Conservation (phyloP, 1,139 yeast species). For the Zygosaccharomyces sapae region DNA sequence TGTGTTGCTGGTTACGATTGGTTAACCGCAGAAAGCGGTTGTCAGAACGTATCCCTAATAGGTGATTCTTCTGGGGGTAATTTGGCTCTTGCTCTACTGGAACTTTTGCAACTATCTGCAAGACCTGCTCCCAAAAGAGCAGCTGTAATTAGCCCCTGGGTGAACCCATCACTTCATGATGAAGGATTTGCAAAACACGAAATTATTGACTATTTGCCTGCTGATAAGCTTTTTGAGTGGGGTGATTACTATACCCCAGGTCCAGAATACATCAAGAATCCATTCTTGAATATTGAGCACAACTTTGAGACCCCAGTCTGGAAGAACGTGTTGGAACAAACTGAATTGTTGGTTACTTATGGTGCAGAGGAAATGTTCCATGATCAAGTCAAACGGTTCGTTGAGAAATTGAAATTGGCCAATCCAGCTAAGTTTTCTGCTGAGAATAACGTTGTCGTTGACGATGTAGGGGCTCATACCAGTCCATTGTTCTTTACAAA, state of each 20-base stretch:
- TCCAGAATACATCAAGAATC: slow-evolving; percentile 10
- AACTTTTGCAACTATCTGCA: slow-evolving; percentile 11
- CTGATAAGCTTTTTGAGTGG: background rate
- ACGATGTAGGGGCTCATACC: slow-evolving; percentile 22
- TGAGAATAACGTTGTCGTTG: slow-evolving; percentile 11
- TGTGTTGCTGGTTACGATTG: slow-evolving; percentile 16
- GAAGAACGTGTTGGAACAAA: slow-evolving; percentile 16
- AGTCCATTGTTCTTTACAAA: slow-evolving; percentile 16
- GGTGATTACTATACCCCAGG: slow-evolving; percentile 2
- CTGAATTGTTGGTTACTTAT: slow-evolving; percentile 19
- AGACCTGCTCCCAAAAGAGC: slow-evolving; percentile 21
- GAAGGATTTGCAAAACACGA: slow-evolving; percentile 4
- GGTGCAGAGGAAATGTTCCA: slow-evolving; percentile 27
- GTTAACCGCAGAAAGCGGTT: slow-evolving; percentile 10
- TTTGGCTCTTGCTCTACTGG: slow-evolving; percentile 19
- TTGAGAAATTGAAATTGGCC: slow-evolving; percentile 12
- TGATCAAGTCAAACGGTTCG: slow-evolving; percentile 19
- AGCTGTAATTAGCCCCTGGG: slow-evolving; percentile 30
- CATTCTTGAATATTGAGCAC: slow-evolving; percentile 21
- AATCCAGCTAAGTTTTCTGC: slow-evolving; percentile 7
- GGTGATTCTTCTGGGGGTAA: slow-evolving; percentile 34
- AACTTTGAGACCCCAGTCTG: slow-evolving; percentile 21
- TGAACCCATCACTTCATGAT: slow-evolving; percentile 21
- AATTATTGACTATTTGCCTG: background rate
- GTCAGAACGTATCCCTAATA: slow-evolving; percentile 18